Evolutionary conservation across 371 early-diverging fungal species (phyloP).

Genomic region (Rhizopus arrhizus): DNA sequence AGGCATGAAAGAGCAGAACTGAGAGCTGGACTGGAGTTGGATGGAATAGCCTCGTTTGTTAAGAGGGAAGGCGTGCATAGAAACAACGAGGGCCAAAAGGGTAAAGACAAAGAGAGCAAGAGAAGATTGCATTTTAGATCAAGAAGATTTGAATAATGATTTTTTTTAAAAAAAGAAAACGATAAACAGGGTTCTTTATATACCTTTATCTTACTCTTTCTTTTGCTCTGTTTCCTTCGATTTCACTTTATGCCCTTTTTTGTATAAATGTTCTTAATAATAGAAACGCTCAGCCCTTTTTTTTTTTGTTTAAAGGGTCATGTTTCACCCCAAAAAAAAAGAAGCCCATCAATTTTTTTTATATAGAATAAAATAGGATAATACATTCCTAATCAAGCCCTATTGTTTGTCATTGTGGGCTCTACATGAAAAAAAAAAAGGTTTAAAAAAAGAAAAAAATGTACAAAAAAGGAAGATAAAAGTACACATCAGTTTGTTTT

Average conservation of each 20-base stretch:
- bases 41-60: slow-evolving; percentile 13
- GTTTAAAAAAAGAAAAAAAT: slow-evolving; percentile 2
- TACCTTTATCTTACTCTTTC: no score
- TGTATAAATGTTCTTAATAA: no score
- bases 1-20: slow-evolving; percentile 49
- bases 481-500: no score
- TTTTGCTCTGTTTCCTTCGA: no score
- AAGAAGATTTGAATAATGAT: not conserved
- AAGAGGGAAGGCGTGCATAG: slow-evolving; percentile 39
- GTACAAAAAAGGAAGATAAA: slow-evolving; percentile 1
- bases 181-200: no score
- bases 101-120: slow-evolving; percentile 8
- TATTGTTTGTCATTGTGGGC: not conserved
- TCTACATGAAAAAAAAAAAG: not conserved
- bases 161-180: not conserved
- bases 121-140: slow-evolving; percentile 4
- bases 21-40: slow-evolving; percentile 23
- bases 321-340: not conserved
- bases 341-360: not conserved
- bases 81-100: slow-evolving; percentile 30
- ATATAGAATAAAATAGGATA: not conserved
- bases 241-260: no score
- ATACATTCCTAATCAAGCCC: not conserved
- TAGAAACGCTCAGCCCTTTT: not conserved
- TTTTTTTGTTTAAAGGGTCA: not conserved